Base-by-base conservation (phyloP, 2,329 filamentous ascomycete species). In the Aureobasidium sp. region DNA sequence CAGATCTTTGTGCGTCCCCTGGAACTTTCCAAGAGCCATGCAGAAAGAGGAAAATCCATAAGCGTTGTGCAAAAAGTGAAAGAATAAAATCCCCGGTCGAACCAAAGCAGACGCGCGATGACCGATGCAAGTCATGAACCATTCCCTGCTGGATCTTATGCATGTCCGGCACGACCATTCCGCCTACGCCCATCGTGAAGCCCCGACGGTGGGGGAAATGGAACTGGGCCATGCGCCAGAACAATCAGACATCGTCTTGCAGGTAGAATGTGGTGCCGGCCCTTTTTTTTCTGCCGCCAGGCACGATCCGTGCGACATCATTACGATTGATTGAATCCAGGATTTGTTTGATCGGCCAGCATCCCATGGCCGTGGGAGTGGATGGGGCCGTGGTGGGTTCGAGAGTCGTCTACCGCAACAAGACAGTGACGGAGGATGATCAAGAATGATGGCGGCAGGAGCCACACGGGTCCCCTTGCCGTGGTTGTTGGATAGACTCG, bases 101-200 rank as follows among this genome's bases (percentile, higher is more conserved):
- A 30, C 29, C n/a, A n/a, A 27, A 17, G 32, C 34, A 38, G 32
- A 39, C 21, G 32, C 37, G 44, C 32, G 42, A 34, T 34, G 42
- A 35, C 4, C 30, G 44, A 30, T 29, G 34, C 45, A 38, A 17
- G 45, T 24, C 25, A 34, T 21, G 35, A 45, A 19, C 32, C 11
- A 12, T 49, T 49, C 48, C 48, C 48, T 40, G 48, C 48, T 51
- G 29, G 48, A 51, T 53, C 40, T 29, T n/a, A 45, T 53, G 51
- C 51, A 53, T 44, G 40, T 32, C 32, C 51, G 51, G 51, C 32
- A 39, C 32, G 27, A 27, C 40, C 21, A 16, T 53, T 53, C 51
- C 51, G 51, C 40, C n/a, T 39, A 47, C 40, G 51, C 32, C 51
- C 32, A 11, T 30, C n/a, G n/a, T n/a, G 32, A 24, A 47, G 30